A percentile compares a stretch with the other conserved stretches of the same genome.
Conservation (phyloP, 2,329 filamentous ascomycete species). For the Trichoderma sp. region DNA sequence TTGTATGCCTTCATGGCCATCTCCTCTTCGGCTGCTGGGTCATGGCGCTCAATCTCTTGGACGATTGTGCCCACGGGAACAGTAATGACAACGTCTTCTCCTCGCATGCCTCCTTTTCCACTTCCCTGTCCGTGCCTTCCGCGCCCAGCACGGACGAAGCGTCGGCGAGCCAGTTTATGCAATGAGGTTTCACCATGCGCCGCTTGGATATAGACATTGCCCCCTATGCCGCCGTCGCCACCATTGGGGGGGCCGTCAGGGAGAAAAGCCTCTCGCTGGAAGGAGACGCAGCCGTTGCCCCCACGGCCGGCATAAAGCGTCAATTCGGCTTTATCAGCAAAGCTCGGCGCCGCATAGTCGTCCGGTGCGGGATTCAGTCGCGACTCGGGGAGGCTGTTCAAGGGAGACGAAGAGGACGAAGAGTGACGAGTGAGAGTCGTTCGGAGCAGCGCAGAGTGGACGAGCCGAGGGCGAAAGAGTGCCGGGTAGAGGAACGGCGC, state of each 20-base stretch:
- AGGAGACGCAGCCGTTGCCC: slow-evolving; percentile 91
- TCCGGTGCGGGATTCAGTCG: slow-evolving; percentile 79
- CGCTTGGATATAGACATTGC: slow-evolving; percentile 92
- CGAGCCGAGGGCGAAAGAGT: slow-evolving; percentile 35
- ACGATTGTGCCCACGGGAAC: slow-evolving; percentile 93
- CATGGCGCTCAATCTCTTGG: slow-evolving; percentile 73
- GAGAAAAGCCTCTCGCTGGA: slow-evolving; percentile 86
- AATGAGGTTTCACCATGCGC: slow-evolving; percentile 87
- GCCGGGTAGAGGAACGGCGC: slow-evolving; percentile 51
- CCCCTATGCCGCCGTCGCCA: slow-evolving; percentile 88
- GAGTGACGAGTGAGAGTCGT: slow-evolving; percentile 22
- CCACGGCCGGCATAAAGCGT: slow-evolving; percentile 76
- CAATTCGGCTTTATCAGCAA: slow-evolving; percentile 81
- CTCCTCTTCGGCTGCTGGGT: slow-evolving; percentile 70
- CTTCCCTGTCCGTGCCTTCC: slow-evolving; percentile 79
- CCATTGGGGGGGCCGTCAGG: slow-evolving; percentile 89
- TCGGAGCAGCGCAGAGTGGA: slow-evolving; percentile 25
- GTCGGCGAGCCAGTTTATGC: slow-evolving; percentile 81
- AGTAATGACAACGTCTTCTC: slow-evolving; percentile 82
- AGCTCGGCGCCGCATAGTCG: slow-evolving; percentile 79
- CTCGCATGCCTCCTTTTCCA: slow-evolving; percentile 70
- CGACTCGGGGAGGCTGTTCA: slow-evolving; percentile 41
- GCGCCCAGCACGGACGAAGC: slow-evolving; percentile 69
- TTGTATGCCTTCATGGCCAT: slow-evolving; percentile 35
- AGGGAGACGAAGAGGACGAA: slow-evolving; percentile 23